These are phyloP conservation scores for Clarkia xantiana DNA, from an alignment of 345 rosid species.

Conservation along the genomic window DNA sequence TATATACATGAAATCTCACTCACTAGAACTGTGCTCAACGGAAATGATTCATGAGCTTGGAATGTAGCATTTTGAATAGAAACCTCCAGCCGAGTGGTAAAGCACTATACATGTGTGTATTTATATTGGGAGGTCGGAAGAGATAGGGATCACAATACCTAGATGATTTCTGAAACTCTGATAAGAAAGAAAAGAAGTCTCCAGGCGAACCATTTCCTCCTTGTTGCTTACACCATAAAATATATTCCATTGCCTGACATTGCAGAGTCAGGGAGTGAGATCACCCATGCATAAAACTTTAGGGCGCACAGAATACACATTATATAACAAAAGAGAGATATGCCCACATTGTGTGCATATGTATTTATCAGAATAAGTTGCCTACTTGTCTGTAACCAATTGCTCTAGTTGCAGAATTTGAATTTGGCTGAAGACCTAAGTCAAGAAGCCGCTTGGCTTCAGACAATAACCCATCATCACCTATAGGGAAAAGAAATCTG, in stretches of 20 bases:
- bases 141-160: slow-evolving; percentile 26
- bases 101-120: too few relatives aligned
- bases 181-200: slow-evolving; percentile 52
- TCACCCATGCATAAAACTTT: slow-evolving; percentile 1
- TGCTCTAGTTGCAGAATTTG: slow-evolving; percentile 83
- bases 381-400: slow-evolving; percentile 82
- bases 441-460: slow-evolving; percentile 91
- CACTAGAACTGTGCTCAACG: too few relatives aligned
- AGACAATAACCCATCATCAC: slow-evolving; percentile 45
- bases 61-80: too few relatives aligned
- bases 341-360: not conserved
- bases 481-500: slow-evolving; percentile 14
- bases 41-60: too few relatives aligned
- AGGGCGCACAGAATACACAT: not conserved
- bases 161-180: slow-evolving; percentile 73
- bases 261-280: slow-evolving; percentile 1
- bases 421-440: slow-evolving; percentile 62
- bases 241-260: slow-evolving; percentile 76
- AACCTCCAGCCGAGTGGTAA: too few relatives aligned
- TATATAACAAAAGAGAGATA: not conserved
- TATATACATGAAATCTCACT: too few relatives aligned
- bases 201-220: slow-evolving; percentile 48
- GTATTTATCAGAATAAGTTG: slow-evolving; percentile 5
- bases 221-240: slow-evolving; percentile 38
- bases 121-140: too few relatives aligned